Evolutionary conservation across 306 rosid genomes (phyloP).

Genomic region (Prinsepia uniflora): DNA sequence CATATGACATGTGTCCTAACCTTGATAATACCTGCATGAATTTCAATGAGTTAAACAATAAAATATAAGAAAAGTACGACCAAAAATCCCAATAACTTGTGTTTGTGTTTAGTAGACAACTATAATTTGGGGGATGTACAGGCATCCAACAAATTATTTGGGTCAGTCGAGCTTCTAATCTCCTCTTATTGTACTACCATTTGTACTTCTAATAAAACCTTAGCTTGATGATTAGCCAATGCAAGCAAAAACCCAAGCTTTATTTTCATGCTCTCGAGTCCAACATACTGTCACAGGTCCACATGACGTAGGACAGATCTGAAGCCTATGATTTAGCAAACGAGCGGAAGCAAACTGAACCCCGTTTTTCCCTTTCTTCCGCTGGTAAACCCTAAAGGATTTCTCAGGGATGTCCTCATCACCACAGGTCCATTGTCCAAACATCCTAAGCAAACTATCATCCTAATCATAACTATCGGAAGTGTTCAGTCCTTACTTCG

Average conservation of each 20-base stretch:
- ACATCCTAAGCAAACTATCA: not conserved
- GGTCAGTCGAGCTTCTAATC: not conserved
- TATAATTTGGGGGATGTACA: constrained; percentile 9
- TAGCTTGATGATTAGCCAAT: not conserved
- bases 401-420: no score
- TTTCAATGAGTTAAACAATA: not conserved
- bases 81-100: not conserved
- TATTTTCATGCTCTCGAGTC: not conserved
- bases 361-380: no score
- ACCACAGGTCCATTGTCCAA: not conserved
- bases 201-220: not conserved
- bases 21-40: constrained; percentile 71
- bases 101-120: not conserved
- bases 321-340: no score
- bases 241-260: not conserved
- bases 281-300: not conserved
- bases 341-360: no score
- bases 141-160: not conserved
- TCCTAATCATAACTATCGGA: not conserved
- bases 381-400: no score
- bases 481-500: not conserved
- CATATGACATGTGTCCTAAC: constrained; percentile 93
- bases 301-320: no score
- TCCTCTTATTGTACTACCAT: not conserved
- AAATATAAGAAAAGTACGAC: not conserved